phyloP scores from a whole-genome alignment of 1,284 basidiomycete species.

The Baeospora myosura region DNA sequence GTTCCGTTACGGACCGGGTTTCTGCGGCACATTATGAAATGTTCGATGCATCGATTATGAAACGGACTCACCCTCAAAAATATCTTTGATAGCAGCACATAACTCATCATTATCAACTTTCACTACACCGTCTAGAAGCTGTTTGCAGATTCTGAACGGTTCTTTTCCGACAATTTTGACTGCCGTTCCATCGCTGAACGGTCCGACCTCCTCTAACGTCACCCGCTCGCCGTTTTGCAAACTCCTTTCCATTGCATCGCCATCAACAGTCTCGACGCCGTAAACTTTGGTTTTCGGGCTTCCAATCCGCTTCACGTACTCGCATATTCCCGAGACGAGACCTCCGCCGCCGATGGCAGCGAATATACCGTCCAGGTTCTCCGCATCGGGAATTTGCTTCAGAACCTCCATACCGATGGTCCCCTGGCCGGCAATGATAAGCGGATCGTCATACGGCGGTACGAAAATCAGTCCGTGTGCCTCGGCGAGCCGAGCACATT shows the following conservation, averaged over 20 bases:
- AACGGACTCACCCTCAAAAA: slow-evolving; percentile 81
- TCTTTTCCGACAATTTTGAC: slow-evolving; percentile 96
- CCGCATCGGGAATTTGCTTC: slow-evolving; percentile 74
- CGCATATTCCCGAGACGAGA: slow-evolving; percentile 79
- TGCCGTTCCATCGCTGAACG: slow-evolving; percentile 98
- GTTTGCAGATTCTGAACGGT: slow-evolving; percentile 86
- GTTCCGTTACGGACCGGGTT: slow-evolving; percentile 91
- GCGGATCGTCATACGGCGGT: slow-evolving; percentile 95
- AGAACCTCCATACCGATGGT: slow-evolving; percentile 93
- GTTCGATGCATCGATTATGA: slow-evolving; percentile 5
- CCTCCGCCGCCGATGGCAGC: slow-evolving; percentile 92
- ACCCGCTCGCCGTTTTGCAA: slow-evolving; percentile 74
- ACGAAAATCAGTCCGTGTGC: slow-evolving; percentile 83
- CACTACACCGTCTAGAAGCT: slow-evolving; percentile 81
- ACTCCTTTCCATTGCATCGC: slow-evolving; percentile 86
- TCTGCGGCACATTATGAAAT: slow-evolving; percentile 42
- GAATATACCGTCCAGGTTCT: slow-evolving; percentile 82
- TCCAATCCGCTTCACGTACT: slow-evolving; percentile 93
- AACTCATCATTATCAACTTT: slow-evolving; percentile 93
- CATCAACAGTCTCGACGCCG: slow-evolving; percentile 95
- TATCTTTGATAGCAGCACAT: slow-evolving; percentile 97
- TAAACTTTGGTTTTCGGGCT: slow-evolving; percentile 77
- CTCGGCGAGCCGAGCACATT: slow-evolving; percentile 82
- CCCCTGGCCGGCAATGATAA: slow-evolving; percentile 96
- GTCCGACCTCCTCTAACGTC: slow-evolving; percentile 84